Evolutionary conservation across 148 eudicot genomes (phyloP).

Genomic region (Pouteria glomerata): DNA sequence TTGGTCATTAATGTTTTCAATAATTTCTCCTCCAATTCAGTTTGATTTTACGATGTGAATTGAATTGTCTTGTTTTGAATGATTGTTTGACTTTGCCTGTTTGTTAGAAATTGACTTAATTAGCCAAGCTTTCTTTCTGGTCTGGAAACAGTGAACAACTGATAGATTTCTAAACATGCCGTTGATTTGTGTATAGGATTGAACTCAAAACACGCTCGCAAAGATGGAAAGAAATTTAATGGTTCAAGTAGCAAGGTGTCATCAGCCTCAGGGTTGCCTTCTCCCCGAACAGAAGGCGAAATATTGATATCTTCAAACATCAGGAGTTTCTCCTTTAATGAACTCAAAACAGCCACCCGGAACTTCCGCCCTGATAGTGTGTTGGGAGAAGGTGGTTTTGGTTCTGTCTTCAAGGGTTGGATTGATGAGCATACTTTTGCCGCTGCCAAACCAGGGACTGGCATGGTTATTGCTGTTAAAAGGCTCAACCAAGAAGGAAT

Average conservation of each 20-base stretch:
- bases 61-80: too few species aligned
- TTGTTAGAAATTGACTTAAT: neutral
- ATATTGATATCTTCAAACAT: slow-evolving; percentile 57
- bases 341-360: slow-evolving; percentile 55
- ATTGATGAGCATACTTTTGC: too few species aligned
- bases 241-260: slow-evolving; percentile 28
- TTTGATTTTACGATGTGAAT: too few species aligned
- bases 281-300: slow-evolving; percentile 52
- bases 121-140: neutral
- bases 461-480: slow-evolving; percentile 69
- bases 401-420: too few species aligned
- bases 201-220: neutral
- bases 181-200: slow-evolving; percentile 6
- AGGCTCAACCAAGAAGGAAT: slow-evolving; percentile 73
- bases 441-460: slow-evolving; percentile 62
- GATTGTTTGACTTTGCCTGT: neutral
- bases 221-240: slow-evolving; percentile 6
- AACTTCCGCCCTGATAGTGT: slow-evolving; percentile 84
- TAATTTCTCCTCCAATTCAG: too few species aligned
- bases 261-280: slow-evolving; percentile 32
- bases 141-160: neutral
- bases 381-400: too few species aligned
- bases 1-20: too few species aligned
- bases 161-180: neutral
- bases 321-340: slow-evolving; percentile 51